Base-by-base conservation (phyloP, 1,284 basidiomycete genomes). In the Stereum hirsutum region DNA sequence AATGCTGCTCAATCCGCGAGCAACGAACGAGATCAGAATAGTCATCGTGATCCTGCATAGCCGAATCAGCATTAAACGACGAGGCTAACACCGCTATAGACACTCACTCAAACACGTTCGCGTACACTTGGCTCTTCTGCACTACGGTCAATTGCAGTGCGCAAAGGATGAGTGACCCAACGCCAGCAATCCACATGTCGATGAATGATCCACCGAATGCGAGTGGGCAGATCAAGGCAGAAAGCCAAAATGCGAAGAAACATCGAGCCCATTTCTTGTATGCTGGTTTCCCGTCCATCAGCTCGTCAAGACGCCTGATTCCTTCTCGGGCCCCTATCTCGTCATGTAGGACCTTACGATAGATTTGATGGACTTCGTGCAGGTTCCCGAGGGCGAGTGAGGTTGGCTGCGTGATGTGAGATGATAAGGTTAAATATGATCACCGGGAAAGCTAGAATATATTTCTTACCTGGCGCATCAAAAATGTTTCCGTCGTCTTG, bases 71-170 rank as follows among this genome's bases (percentile, higher is more conserved):
- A 49, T 37, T 42, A 38, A 12, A 41, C 8, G 45, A 46, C 19
- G 43, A 44, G 12, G 27, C 7, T 4, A 35, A 20, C 21, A 20
- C 11, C 21, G 8, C 10, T n/a, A 30, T 14, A 27, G 26, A 46
- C 2, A 70, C 86, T 60, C 55, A 90, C 89, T 93, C 89, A 49
- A 91, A 91, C 35, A 93, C 86, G 54, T 89, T 89, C 25, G 84
- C 84, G 57, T 89, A 91, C 56, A 89, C 66, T 1, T 80, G 71
- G 54, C 81, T 86, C 57, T 81, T 85, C 25, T 75, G 68, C 6
- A 82, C 83, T 4, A 85, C 77, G 47, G 68, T 71, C 15, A 89
- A 72, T 53, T 89, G 85, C 52, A 92, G 69, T 52, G 75, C 70
- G 38, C 74, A 72, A 34, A 91, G 61, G 41, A 81, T 56, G 39